A percentile compares a stretch with the other conserved stretches of the same genome.
Evolutionary conservation across 2,329 filamentous ascomycete genomes (phyloP).

Genomic region (Fusarium odoratissimum): DNA sequence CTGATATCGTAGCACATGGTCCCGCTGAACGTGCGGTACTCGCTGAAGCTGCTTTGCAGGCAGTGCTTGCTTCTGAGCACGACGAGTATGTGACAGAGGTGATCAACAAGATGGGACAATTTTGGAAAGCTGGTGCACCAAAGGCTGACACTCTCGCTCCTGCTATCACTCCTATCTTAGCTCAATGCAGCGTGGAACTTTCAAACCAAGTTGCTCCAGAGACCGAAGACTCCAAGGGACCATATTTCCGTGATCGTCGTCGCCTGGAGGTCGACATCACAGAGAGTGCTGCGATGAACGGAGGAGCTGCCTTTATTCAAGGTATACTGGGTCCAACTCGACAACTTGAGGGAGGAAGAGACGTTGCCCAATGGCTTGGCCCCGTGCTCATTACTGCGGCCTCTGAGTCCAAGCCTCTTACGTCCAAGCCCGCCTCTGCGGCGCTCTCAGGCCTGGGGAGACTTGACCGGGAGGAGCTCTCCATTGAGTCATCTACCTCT

Average conservation of each 20-base stretch:
- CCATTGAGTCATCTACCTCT: neutral
- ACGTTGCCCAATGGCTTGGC: slow-evolving; percentile 16
- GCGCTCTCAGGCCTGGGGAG: neutral
- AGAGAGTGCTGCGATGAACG: neutral
- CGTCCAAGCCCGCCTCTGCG: neutral
- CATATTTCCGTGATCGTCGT: neutral
- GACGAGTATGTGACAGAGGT: slow-evolving; percentile 8
- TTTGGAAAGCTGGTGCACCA: slow-evolving; percentile 8
- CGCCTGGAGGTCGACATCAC: neutral
- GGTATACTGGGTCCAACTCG: slow-evolving; percentile 15
- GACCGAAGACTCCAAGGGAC: neutral
- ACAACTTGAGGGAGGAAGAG: slow-evolving; percentile 21
- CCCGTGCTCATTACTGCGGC: slow-evolving; percentile 7
- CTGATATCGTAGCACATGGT: neutral
- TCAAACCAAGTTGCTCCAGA: neutral
- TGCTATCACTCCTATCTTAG: neutral
- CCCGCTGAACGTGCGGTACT: slow-evolving; percentile 37
- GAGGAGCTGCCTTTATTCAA: slow-evolving; percentile 5
- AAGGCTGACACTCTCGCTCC: slow-evolving; percentile 16
- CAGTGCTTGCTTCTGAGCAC: slow-evolving; percentile 24
- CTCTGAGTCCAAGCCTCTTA: neutral
- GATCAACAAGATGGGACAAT: slow-evolving; percentile 19
- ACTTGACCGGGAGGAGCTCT: neutral
- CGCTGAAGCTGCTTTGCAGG: slow-evolving; percentile 37
- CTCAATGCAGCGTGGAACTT: slow-evolving; percentile 16